phyloP scores from a whole-genome alignment of 257 asterid species.

The Fraxinus quadrangulata region DNA sequence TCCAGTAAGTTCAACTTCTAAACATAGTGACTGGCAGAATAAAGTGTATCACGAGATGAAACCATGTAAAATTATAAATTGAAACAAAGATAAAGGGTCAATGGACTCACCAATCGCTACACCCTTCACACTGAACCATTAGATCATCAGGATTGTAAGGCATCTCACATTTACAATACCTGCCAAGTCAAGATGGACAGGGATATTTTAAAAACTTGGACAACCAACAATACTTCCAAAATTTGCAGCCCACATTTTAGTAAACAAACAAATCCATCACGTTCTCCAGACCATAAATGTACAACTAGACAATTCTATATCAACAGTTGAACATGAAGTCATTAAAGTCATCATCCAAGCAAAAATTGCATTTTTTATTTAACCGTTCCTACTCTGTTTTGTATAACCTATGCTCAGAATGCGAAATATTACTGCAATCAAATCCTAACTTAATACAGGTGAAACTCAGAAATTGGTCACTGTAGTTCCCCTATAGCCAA shows the following conservation, averaged over 20 bases:
- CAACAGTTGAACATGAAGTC: not conserved
- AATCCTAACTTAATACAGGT: slow-evolving; percentile 3
- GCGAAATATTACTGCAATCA: not conserved
- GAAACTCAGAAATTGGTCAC: not conserved
- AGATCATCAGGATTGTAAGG: slow-evolving; percentile 97
- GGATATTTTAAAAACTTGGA: slow-evolving; percentile 1
- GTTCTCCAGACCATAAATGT: slow-evolving; percentile 11
- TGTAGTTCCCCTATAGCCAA: slow-evolving; percentile 11
- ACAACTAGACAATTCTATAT: not conserved
- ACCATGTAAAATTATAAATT: slow-evolving; percentile 19
- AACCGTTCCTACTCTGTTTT: not conserved
- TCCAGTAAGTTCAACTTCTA: not conserved
- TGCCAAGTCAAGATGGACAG: slow-evolving; percentile 34
- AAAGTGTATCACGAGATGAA: slow-evolving; percentile 8
- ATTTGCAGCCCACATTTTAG: slow-evolving; percentile 3
- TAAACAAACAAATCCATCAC: slow-evolving; percentile 1
- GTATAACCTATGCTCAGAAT: slow-evolving; percentile 1
- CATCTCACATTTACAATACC: slow-evolving; percentile 98
- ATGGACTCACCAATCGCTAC: slow-evolving; percentile 83
- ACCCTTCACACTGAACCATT: slow-evolving; percentile 92
- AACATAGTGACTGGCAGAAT: slow-evolving; percentile 6
- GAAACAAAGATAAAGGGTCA: slow-evolving; percentile 14
- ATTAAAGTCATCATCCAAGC: slow-evolving; percentile 10
- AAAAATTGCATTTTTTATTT: slow-evolving; percentile 1
- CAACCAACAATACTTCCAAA: slow-evolving; percentile 3